Base-by-base conservation (phyloP, 2,329 filamentous ascomycete genomes). In the Cordyceps cicadae region DNA sequence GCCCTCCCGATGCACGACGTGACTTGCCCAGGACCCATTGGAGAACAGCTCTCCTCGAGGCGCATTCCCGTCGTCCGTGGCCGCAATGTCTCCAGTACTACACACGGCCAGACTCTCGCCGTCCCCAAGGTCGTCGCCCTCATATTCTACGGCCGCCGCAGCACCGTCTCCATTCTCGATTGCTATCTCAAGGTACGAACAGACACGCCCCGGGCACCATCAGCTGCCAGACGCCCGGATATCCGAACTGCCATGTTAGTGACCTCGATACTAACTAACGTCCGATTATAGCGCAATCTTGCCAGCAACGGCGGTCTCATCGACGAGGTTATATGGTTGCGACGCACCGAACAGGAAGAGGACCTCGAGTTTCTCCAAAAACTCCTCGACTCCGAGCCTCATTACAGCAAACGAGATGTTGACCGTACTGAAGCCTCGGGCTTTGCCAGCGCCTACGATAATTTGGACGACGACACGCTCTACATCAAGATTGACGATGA, bases 101-200 rank as follows among this genome's bases (percentile, higher is more conserved):
- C 49, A 37, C 52, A 61, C 53, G 59, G 59, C 54, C 37, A 61
- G 59, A 61, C 53, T 14, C 53, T 61, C 37, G 45, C 45, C 15
- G 59, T 61, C 8, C 59, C 59, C 63, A 75, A 73, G 63, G 67
- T 80, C n/a, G 71, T 79, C 62, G 77, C 71, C 17, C 70, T 79
- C 60, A 75, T 80, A 0, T 80, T 80, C 61, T 80, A 72, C 62
- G 78, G 77, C 21, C 72, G 77, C 17, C 73, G 73, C 54, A 68
- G 71, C 60, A 74, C 74, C 11, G 75, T 79, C 26, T 74, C 77
- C 37, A 74, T 80, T 32, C 65, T 80, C 46, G 77, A 79, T 62
- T 80, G 78, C 62, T 80, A 79, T 62, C 66, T 77, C 41, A 72
- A 75, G 71, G 71, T 75, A 66, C 51, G 58, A 49, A 57, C 29